Conservation (phyloP, 495 filamentous ascomycete species). For the Podospora fimiseda region DNA sequence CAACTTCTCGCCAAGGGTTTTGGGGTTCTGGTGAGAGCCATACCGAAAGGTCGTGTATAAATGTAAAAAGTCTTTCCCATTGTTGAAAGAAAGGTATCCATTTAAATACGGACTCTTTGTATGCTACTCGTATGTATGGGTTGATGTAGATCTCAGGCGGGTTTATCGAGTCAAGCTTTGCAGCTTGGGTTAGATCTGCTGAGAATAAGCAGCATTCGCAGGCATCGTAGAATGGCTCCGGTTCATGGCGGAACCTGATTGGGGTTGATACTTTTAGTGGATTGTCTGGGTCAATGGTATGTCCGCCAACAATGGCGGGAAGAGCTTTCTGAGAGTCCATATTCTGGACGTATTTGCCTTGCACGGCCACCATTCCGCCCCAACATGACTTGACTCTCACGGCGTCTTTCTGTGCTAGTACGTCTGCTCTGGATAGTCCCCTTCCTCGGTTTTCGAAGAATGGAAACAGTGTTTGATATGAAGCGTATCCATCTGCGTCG, state of each 20-base stretch:
- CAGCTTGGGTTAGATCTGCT: too few relatives aligned
- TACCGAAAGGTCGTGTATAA: conserved; percentile 50
- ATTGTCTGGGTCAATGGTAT: conserved; percentile 22
- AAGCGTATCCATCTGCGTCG: conserved; percentile 63
- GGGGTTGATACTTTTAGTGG: neutral
- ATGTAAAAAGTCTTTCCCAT: conserved; percentile 53
- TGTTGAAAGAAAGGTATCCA: conserved; percentile 51
- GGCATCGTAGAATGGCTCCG: conserved; percentile 25
- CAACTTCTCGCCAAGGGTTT: conserved; percentile 54
- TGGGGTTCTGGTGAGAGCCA: conserved; percentile 46
- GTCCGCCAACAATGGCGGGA: conserved; percentile 16
- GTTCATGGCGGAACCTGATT: conserved; percentile 29
- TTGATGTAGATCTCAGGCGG: too few relatives aligned
- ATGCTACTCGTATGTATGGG: conserved; percentile 65
- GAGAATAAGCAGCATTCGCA: conserved; percentile 8
- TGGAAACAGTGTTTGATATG: conserved; percentile 67
- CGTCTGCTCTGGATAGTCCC: conserved; percentile 51
- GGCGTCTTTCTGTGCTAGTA: conserved; percentile 56
- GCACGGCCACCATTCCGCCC: conserved; percentile 77
- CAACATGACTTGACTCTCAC: conserved; percentile 73
- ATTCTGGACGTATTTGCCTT: conserved; percentile 56
- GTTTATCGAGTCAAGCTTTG: too few relatives aligned
- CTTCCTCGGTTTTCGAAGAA: conserved; percentile 60
- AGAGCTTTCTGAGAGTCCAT: conserved; percentile 14
- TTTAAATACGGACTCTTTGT: conserved; percentile 45